Evolutionary conservation across 2,329 filamentous ascomycete species (phyloP), one percentile per base, ranked within the genome.

Genomic region (Penicillium digitatum): DNA sequence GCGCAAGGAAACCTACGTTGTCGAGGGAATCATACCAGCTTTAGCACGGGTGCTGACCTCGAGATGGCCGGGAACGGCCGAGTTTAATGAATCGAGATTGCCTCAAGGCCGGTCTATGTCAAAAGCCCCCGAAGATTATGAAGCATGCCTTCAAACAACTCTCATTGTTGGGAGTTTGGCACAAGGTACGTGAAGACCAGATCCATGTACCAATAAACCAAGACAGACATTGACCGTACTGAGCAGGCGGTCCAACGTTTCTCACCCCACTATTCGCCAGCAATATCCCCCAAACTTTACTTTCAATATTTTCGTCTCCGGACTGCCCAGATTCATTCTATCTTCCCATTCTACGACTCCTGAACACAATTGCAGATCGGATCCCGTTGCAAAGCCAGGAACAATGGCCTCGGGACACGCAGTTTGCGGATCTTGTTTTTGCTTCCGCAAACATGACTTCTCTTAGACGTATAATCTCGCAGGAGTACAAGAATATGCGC

Each of bases 141-240:
- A 83, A 42, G 80, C 87, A 45, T 83, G 85, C 62, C 77, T 94
- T 54, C 89, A 95, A 70, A 87, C 88, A n/a, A 82, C 92, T 37
- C 85, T 95, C 60, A 82, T 96, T n/a, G 77, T 95, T 34, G 87
- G 87, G 44, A 94, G 89, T 71, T 83, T 97, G 68, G 89, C 90
- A 54, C 87, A 88, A 74, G 91, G 92, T 91, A 80, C 14, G 48
- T 62, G 26, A 37, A 45, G 1, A 24, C 3, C 10, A n/a, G n/a
- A 42, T 18, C 12, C 9, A n/a, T 20, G 10, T 48, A 10, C 10
- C 16, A 35, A 20, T 14, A 3, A 12, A 11, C n/a, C 22, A 27
- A 48, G 18, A 51, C 35, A 48, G 20, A 34, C 18, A 44, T 26
- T 34, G 24, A 57, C 64, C 70, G 54, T 35, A 44, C 38, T 51